A percentile compares a stretch with the other conserved stretches of the same genome.
These are phyloP conservation scores for Mycena galopus DNA, from an alignment of 768 basidiomycete species.

Conservation along the genomic window DNA sequence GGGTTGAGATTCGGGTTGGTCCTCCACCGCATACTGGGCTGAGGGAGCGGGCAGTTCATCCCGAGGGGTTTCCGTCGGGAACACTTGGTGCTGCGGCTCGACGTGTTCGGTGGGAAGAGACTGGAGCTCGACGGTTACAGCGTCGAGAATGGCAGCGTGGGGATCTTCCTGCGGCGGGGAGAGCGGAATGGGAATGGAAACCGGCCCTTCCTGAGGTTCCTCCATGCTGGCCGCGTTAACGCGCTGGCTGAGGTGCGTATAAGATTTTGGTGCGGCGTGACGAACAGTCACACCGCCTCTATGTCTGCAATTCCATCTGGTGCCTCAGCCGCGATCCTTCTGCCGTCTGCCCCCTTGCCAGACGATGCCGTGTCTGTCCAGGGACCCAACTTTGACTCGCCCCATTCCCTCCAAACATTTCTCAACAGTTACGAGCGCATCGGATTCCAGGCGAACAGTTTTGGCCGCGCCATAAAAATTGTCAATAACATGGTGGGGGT, in stretches of 20 bases:
- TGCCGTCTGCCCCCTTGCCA: constrained; percentile 80
- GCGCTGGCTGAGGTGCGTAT: constrained; percentile 34
- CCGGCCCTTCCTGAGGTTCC: constrained; percentile 20
- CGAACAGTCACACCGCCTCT: neutral
- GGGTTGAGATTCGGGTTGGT: neutral
- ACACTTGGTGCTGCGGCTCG: constrained; percentile 16
- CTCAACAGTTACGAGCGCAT: constrained; percentile 88
- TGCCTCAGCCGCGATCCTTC: constrained; percentile 83
- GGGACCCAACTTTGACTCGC: constrained; percentile 90
- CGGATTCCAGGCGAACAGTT: constrained; percentile 97
- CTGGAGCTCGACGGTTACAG: constrained; percentile 2
- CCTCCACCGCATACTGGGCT: constrained; percentile 4
- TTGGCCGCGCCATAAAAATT: constrained; percentile 89
- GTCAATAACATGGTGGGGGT: constrained; percentile 90
- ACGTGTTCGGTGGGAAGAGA: constrained; percentile 19
- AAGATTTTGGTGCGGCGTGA: no score
- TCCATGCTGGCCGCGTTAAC: constrained; percentile 39
- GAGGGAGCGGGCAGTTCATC: constrained; percentile 14
- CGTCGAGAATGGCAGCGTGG: constrained; percentile 1
- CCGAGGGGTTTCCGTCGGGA: neutral
- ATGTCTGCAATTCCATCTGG: constrained; percentile 71
- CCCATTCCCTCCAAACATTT: constrained; percentile 74
- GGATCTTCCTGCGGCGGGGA: constrained; percentile 36
- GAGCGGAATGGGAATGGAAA: constrained; percentile 40
- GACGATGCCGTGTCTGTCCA: constrained; percentile 76